These are phyloP conservation scores for Eimeria falciformis DNA, from an alignment of 169 alveolate genomes.

Conservation along the genomic window DNA sequence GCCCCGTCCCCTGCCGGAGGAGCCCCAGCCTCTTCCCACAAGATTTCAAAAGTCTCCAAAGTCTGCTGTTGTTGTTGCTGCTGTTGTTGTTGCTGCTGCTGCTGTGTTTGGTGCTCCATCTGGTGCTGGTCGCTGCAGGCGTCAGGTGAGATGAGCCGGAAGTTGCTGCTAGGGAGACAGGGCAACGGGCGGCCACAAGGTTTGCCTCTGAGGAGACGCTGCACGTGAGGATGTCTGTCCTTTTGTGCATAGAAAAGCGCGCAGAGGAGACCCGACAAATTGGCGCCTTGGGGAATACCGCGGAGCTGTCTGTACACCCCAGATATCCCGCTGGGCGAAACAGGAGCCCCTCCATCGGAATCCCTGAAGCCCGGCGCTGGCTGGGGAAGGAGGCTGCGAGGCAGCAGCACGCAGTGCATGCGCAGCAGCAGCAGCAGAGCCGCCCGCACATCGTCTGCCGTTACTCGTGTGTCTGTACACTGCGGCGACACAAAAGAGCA, in stretches of 20 bases:
- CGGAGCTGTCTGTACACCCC: slow-evolving; percentile 51
- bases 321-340: not conserved
- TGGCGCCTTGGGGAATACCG: slow-evolving; percentile 71
- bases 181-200: not conserved
- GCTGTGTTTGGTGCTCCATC: not conserved
- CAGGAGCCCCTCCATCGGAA: not conserved
- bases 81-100: slow-evolving; percentile 12
- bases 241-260: slow-evolving; percentile 40
- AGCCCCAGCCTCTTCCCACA: slow-evolving; percentile 7
- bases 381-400: not conserved
- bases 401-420: slow-evolving; percentile 40
- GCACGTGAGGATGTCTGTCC: slow-evolving; percentile 33
- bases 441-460: not conserved
- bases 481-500: slow-evolving; percentile 18
- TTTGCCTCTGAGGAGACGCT: slow-evolving; percentile 29
- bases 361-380: not conserved
- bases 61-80: not conserved
- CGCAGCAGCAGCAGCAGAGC: slow-evolving; percentile 42
- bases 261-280: slow-evolving; percentile 45
- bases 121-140: slow-evolving; percentile 5
- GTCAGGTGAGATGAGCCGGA: not conserved
- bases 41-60: not conserved
- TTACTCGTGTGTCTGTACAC: slow-evolving; percentile 16
- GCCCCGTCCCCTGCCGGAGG: no score
- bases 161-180: slow-evolving; percentile 7